Conservation (phyloP, 441 rosid genomes). For the Arabidopsis lyrata region DNA sequence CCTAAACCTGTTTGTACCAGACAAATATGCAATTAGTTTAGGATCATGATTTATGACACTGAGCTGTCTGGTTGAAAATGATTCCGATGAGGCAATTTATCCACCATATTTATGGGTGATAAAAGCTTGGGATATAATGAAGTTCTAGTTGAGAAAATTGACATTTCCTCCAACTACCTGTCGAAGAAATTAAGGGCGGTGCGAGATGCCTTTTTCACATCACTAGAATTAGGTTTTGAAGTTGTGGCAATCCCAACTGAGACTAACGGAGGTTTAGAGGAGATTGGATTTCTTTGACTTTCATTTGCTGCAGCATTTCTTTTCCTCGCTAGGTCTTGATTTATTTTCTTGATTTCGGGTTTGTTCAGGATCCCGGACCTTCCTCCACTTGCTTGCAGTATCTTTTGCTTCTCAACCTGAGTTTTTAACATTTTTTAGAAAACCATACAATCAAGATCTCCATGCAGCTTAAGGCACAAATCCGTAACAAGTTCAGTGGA, state of each 20-base stretch:
- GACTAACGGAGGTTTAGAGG: conserved; percentile 44
- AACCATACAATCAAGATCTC: conserved; percentile 17
- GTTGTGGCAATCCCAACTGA: conserved; percentile 38
- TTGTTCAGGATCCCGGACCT: conserved; percentile 48
- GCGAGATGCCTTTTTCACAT: conserved; percentile 57
- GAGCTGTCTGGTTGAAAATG: not conserved
- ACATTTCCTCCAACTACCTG: conserved; percentile 56
- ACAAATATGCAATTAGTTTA: conserved; percentile 24
- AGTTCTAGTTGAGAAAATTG: conserved; percentile 18
- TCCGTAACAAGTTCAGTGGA: not conserved
- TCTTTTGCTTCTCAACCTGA: conserved; percentile 90
- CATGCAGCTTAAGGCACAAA: conserved; percentile 14
- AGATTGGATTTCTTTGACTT: conserved; percentile 44
- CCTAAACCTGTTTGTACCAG: conserved; percentile 68
- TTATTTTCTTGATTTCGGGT: conserved; percentile 52
- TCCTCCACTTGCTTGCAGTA: conserved; percentile 71
- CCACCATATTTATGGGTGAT: not conserved
- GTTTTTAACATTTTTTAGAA: conserved; percentile 5
- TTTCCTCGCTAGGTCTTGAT: conserved; percentile 40
- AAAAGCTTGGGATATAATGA: not conserved
- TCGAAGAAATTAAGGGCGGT: conserved; percentile 69
- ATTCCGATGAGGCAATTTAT: not conserved
- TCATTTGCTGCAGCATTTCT: conserved; percentile 42
- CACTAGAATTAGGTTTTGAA: conserved; percentile 51
- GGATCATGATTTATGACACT: conserved; percentile 27